These are phyloP conservation scores for Rhizopogon salebrosus DNA, from an alignment of 768 basidiomycete species.

Conservation along the genomic window DNA sequence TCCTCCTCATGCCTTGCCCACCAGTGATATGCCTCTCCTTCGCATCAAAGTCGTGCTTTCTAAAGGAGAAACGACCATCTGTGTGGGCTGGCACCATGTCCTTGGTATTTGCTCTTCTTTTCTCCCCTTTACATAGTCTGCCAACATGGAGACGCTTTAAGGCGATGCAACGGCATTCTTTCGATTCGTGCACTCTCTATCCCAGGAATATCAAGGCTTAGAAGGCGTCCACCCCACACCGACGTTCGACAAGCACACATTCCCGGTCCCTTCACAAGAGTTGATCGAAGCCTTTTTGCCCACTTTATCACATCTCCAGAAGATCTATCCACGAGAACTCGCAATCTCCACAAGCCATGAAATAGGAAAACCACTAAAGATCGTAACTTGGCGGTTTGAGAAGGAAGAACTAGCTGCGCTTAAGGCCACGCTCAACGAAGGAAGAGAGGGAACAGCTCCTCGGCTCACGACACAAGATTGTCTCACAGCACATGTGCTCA, in stretches of 20 bases:
- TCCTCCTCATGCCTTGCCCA: conserved; percentile 8
- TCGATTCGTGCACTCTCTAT: conserved; percentile 25
- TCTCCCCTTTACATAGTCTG: too few species aligned
- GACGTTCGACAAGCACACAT: conserved; percentile 18
- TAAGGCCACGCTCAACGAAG: conserved; percentile 5
- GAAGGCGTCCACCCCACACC: conserved; percentile 11
- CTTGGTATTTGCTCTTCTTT: conserved; percentile 17
- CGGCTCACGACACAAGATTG: conserved; percentile 23
- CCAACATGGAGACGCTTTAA: neutral
- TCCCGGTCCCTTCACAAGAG: conserved; percentile 12
- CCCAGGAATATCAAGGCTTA: conserved; percentile 22
- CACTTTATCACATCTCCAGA: conserved; percentile 20
- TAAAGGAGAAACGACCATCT: conserved; percentile 20
- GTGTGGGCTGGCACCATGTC: conserved; percentile 29
- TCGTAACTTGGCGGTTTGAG: conserved; percentile 7
- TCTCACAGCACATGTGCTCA: conserved; percentile 22
- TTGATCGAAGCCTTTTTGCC: conserved; percentile 12
- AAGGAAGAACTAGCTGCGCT: conserved; percentile 9
- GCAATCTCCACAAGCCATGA: conserved; percentile 7
- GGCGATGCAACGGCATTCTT: conserved; percentile 23
- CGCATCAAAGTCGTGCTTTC: conserved; percentile 23
- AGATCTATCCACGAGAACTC: conserved; percentile 14
- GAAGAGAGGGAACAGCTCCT: neutral
- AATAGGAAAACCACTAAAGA: conserved; percentile 9
- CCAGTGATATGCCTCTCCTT: conserved; percentile 16